Evolutionary conservation across 352 stramenopile genomes (phyloP).

Genomic region (Phytophthora lateralis): DNA sequence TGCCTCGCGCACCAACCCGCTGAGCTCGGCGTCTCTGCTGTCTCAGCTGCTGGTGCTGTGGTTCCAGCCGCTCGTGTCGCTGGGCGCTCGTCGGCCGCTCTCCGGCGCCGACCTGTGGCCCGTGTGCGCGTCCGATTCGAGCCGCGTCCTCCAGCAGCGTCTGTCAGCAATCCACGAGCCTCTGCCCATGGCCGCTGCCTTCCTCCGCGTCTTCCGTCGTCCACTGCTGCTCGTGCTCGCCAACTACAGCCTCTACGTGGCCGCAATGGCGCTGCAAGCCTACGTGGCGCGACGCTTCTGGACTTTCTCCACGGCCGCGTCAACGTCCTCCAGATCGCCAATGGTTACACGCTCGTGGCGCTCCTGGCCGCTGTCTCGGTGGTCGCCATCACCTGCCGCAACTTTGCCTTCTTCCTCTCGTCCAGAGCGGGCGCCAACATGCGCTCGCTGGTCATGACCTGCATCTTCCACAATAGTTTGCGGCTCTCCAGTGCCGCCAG

Average conservation of each 20-base stretch:
- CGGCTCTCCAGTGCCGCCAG: constrained; percentile 49
- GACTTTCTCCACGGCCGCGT: constrained; percentile 23
- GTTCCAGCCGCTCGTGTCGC: constrained; percentile 40
- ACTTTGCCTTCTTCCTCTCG: constrained; percentile 39
- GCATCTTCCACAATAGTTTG: constrained; percentile 55
- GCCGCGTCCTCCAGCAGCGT: constrained; percentile 5
- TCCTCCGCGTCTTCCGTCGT: constrained; percentile 25
- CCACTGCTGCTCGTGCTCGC: constrained; percentile 21
- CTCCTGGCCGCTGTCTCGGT: constrained; percentile 21
- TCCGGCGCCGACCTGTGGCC: constrained; percentile 34
- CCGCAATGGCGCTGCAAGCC: constrained; percentile 32
- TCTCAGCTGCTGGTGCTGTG: constrained; percentile 33
- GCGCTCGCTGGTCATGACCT: constrained; percentile 37
- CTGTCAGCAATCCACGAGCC: constrained; percentile 25
- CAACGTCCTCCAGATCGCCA: constrained; percentile 27
- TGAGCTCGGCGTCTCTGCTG: constrained; percentile 31
- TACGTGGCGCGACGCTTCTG: constrained; percentile 26
- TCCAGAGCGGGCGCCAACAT: constrained; percentile 34
- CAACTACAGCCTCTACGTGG: constrained; percentile 33
- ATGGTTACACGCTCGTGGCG: constrained; percentile 27
- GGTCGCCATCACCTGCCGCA: constrained; percentile 28
- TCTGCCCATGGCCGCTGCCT: constrained; percentile 19
- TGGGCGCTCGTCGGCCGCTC: constrained; percentile 29
- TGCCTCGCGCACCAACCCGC: constrained; percentile 19
- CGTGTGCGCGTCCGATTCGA: constrained; percentile 29